Conservation (phyloP, 2,329 filamentous ascomycete genomes). For the Atkinsonella hypoxylon region DNA sequence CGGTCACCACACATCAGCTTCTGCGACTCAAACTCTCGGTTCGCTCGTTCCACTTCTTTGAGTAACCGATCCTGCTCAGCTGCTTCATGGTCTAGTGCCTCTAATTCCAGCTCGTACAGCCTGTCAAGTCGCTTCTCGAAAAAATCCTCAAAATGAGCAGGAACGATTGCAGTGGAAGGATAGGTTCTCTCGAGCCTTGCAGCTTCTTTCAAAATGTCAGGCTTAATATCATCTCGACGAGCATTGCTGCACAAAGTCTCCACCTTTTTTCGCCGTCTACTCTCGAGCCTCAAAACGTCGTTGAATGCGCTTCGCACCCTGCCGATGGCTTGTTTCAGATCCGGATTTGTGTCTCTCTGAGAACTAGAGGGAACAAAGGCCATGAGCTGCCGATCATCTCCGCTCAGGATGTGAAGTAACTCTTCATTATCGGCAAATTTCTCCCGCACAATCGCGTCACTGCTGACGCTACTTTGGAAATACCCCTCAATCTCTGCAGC, state of each 20-base stretch:
- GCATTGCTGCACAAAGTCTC: slow-evolving; percentile 69
- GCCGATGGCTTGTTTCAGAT: slow-evolving; percentile 67
- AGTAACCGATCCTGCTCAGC: slow-evolving; percentile 65
- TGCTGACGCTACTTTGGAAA: slow-evolving; percentile 51
- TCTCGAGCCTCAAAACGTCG: slow-evolving; percentile 75
- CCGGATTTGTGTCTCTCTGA: slow-evolving; percentile 64
- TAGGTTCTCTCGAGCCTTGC: slow-evolving; percentile 76
- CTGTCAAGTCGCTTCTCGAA: slow-evolving; percentile 69
- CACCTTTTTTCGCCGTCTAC: slow-evolving; percentile 64
- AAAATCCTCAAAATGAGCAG: slow-evolving; percentile 83
- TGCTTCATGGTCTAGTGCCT: slow-evolving; percentile 57
- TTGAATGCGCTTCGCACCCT: slow-evolving; percentile 70
- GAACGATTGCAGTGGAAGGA: slow-evolving; percentile 71
- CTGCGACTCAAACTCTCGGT: slow-evolving; percentile 64
- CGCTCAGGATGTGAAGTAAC: slow-evolving; percentile 63
- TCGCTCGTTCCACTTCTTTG: slow-evolving; percentile 58
- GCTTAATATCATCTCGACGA: slow-evolving; percentile 78
- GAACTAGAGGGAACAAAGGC: slow-evolving; percentile 82
- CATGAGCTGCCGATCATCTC: slow-evolving; percentile 69
- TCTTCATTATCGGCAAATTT: slow-evolving; percentile 70
- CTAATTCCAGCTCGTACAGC: slow-evolving; percentile 68
- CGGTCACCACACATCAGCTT: slow-evolving; percentile 52
- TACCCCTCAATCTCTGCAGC: slow-evolving; percentile 76
- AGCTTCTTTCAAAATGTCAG: slow-evolving; percentile 71
- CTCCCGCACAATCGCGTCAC: slow-evolving; percentile 52